A percentile compares a stretch with the other conserved stretches of the same genome.
Evolutionary conservation across 768 basidiomycete species (phyloP).

Genomic region (Fomitopsis pulvina): DNA sequence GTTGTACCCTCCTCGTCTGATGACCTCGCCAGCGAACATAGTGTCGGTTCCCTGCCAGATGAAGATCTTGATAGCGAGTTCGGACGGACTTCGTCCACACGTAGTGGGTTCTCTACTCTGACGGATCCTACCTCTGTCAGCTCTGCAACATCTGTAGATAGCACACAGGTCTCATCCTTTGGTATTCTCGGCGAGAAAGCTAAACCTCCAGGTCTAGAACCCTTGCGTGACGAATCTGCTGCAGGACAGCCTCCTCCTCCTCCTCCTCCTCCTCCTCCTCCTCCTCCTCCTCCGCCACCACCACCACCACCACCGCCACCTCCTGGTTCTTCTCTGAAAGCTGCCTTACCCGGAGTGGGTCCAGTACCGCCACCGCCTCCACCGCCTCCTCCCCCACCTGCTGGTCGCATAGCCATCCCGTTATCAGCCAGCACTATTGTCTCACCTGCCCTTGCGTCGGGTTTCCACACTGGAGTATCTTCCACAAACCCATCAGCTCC

Average conservation of each 20-base stretch:
- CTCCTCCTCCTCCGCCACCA: conserved; percentile 29
- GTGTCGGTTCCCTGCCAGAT: background rate
- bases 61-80: conserved; percentile 41
- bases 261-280: conserved; percentile 25
- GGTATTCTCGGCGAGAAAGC: conserved; percentile 56
- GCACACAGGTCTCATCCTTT: conserved; percentile 29
- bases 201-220: conserved; percentile 33
- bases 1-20: conserved; percentile 39
- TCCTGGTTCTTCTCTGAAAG: conserved; percentile 18
- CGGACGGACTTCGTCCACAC: conserved; percentile 29
- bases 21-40: conserved; percentile 35
- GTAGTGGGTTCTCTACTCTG: conserved; percentile 39
- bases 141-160: conserved; percentile 37
- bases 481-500: conserved; percentile 33
- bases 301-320: conserved; percentile 26
- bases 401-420: conserved; percentile 22
- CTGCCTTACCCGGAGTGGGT: conserved; percentile 12
- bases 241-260: conserved; percentile 20
- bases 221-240: conserved; percentile 28
- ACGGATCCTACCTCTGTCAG: conserved; percentile 57
- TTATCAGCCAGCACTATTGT: conserved; percentile 14
- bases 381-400: conserved; percentile 19
- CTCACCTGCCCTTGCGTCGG: conserved; percentile 29
- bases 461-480: conserved; percentile 20
- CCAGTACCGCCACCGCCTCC: conserved; percentile 28